Evolutionary conservation across 306 rosid species (phyloP).

Genomic region (Cicer judaicum): DNA sequence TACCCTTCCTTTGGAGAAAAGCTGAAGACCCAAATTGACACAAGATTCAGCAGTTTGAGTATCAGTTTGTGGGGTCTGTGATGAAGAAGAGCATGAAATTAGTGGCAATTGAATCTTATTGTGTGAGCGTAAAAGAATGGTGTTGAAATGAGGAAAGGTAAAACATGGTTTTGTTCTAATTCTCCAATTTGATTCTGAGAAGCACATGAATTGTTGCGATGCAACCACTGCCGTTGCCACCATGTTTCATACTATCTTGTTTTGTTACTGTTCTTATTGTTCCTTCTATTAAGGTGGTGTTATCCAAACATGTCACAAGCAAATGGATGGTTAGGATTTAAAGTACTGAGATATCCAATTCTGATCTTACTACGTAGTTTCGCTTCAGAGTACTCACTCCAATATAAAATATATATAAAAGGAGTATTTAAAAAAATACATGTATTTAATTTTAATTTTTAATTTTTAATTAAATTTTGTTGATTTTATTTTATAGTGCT

Average conservation of each 20-base stretch:
- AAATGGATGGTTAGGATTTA: constrained; percentile 43
- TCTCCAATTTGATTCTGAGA: constrained; percentile 54
- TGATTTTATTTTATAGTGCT: too few species aligned
- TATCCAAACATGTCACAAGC: constrained; percentile 37
- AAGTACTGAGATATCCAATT: too few species aligned
- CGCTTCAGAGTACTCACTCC: too few species aligned
- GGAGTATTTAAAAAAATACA: too few species aligned
- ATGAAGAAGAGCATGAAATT: constrained; percentile 55
- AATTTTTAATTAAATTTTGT: too few species aligned
- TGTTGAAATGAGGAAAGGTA: constrained; percentile 37
- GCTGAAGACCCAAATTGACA: constrained; percentile 88
- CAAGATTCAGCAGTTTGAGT: constrained; percentile 76
- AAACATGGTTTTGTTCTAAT: constrained; percentile 44
- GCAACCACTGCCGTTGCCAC: constrained; percentile 63
- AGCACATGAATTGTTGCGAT: constrained; percentile 58
- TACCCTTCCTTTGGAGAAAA: constrained; percentile 95
- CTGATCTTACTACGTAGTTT: too few species aligned
- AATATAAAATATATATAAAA: too few species aligned
- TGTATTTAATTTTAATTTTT: too few species aligned
- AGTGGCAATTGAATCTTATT: constrained; percentile 43
- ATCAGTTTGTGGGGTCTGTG: constrained; percentile 72
- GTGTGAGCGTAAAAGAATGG: constrained; percentile 41
- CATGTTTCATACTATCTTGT: constrained; percentile 31
- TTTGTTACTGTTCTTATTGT: constrained; percentile 10
- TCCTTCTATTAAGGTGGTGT: constrained; percentile 19